Percentiles rank a stretch among this genome's conserved stretches.
These are phyloP conservation scores for Onygenales sp. DNA, from an alignment of 2,329 filamentous ascomycete species.

Conservation along the genomic window DNA sequence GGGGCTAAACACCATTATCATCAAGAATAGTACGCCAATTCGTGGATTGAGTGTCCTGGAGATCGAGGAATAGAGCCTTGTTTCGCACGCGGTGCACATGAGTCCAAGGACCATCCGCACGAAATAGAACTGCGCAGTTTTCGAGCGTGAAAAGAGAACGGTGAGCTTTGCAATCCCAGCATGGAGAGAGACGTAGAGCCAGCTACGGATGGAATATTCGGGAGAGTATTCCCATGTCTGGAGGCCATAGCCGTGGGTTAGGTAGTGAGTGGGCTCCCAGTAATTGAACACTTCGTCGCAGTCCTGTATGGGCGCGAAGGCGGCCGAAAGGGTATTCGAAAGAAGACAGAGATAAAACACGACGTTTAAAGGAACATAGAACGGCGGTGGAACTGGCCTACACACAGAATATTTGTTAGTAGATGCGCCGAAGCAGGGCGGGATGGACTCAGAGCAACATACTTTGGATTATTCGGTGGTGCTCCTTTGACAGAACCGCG, in stretches of 20 bases:
- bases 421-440: not conserved
- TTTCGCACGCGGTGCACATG: constrained; percentile 71
- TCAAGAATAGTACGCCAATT: constrained; percentile 75
- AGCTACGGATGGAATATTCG: constrained; percentile 87
- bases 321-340: constrained; percentile 65
- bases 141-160: constrained; percentile 43
- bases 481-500: not conserved
- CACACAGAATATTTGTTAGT: constrained; percentile 13
- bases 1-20: constrained; percentile 67
- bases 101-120: constrained; percentile 67
- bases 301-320: constrained; percentile 87
- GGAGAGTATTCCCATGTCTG: constrained; percentile 99
- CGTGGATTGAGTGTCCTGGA: constrained; percentile 68
- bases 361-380: constrained; percentile 59
- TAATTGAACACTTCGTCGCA: constrained; percentile 99
- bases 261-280: constrained; percentile 94
- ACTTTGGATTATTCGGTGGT: not conserved
- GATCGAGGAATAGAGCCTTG: constrained; percentile 68
- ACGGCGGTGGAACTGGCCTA: constrained; percentile 35
- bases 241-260: constrained; percentile 82
- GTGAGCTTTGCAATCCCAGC: constrained; percentile 60
- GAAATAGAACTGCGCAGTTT: constrained; percentile 69
- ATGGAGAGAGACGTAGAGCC: constrained; percentile 80
- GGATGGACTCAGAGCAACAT: not conserved
- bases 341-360: constrained; percentile 73